Conservation (phyloP, 805 yeast genomes). For the Debaryomyces prosopidis region DNA sequence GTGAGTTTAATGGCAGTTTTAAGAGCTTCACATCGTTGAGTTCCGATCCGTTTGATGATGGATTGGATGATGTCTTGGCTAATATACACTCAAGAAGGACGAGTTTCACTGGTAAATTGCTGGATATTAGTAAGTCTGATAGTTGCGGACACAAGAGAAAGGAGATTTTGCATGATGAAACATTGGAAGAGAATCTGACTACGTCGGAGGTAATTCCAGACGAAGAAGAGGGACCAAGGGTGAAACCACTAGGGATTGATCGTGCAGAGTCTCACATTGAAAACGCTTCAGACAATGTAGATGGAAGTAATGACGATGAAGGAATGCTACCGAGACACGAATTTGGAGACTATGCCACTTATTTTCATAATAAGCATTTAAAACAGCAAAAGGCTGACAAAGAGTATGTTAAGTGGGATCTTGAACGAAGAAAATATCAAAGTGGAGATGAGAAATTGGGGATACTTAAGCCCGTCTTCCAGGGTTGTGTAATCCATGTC, state of each 20-base stretch:
- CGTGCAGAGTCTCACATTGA: background rate
- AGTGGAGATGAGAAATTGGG: constrained; percentile 14
- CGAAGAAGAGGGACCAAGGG: background rate
- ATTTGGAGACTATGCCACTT: constrained; percentile 69
- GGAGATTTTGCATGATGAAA: background rate
- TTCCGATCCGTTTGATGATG: constrained; percentile 25
- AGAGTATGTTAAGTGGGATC: constrained; percentile 50
- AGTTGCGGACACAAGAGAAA: background rate
- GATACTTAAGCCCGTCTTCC: constrained; percentile 46
- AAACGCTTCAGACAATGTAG: background rate
- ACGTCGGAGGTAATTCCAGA: background rate
- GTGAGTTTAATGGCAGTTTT: background rate
- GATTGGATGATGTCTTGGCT: constrained; percentile 16
- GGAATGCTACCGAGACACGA: constrained; percentile 23
- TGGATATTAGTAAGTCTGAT: background rate
- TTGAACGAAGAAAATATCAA: constrained; percentile 28
- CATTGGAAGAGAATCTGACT: no score
- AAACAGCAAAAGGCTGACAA: constrained; percentile 64
- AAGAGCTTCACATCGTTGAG: constrained; percentile 9
- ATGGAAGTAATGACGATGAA: background rate
- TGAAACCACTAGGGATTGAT: background rate
- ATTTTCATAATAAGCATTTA: constrained; percentile 58
- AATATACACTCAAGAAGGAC: constrained; percentile 8
- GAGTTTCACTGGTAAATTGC: constrained; percentile 4
- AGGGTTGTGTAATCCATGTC: constrained; percentile 68